These are phyloP conservation scores for Odontarrhena argentea DNA, from an alignment of 345 rosid species.

Conservation along the genomic window DNA sequence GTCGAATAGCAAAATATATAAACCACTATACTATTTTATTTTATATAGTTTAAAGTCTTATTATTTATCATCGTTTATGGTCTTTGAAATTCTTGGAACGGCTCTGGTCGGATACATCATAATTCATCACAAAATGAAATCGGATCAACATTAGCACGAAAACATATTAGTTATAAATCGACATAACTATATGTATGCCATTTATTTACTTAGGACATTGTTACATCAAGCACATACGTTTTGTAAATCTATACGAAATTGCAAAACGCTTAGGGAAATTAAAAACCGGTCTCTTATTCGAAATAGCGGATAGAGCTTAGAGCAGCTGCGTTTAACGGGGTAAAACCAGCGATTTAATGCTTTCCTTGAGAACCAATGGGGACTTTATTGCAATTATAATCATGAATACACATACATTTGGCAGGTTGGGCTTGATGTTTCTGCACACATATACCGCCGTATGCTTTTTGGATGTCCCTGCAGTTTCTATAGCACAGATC, in stretches of 20 bases:
- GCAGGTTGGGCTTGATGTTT: conserved; percentile 29
- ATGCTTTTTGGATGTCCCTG: conserved; percentile 28
- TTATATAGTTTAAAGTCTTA: too few relatives aligned
- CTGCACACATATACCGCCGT: conserved; percentile 38
- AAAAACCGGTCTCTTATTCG: neutral
- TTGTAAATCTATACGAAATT: neutral
- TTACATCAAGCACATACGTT: neutral
- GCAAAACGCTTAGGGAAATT: neutral
- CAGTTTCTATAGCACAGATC: conserved; percentile 38
- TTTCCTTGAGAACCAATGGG: conserved; percentile 7
- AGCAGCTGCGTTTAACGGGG: neutral
- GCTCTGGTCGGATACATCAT: too few relatives aligned
- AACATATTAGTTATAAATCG: too few relatives aligned
- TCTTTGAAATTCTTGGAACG: too few relatives aligned
- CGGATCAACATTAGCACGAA: too few relatives aligned
- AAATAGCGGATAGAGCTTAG: neutral
- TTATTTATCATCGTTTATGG: too few relatives aligned
- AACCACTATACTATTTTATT: too few relatives aligned
- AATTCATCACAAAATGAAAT: too few relatives aligned
- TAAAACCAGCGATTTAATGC: neutral
- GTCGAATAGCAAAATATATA: too few relatives aligned
- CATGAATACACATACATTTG: conserved; percentile 33
- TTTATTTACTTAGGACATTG: neutral
- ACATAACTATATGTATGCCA: too few relatives aligned
- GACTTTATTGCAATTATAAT: too few relatives aligned